Evolutionary conservation across 2,329 filamentous ascomycete genomes (phyloP).

Genomic region (Aspergillus sojae): DNA sequence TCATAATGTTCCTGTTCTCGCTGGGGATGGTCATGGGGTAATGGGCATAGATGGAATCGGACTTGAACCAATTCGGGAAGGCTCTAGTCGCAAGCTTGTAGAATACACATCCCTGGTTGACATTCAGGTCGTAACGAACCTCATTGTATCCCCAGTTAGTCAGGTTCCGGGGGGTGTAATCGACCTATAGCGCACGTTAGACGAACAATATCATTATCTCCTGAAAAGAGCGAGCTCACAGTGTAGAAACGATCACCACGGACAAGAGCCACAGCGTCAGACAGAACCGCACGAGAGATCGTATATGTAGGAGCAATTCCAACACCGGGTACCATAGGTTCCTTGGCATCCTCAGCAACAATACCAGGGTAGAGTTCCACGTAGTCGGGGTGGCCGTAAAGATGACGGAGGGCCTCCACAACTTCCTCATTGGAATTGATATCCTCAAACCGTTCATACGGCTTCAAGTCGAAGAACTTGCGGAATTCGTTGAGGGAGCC

Average conservation of each 20-base stretch:
- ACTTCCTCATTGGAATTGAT: conserved; percentile 78
- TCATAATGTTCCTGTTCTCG: conserved; percentile 73
- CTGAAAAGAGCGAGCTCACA: conserved; percentile 14
- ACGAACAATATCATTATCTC: conserved; percentile 23
- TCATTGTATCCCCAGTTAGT: conserved; percentile 86
- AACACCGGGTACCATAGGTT: conserved; percentile 72
- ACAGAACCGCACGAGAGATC: conserved; percentile 74
- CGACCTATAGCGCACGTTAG: conserved; percentile 42
- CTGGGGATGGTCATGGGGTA: conserved; percentile 71
- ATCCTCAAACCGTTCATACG: conserved; percentile 76
- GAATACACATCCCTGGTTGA: conserved; percentile 81
- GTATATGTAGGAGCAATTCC: conserved; percentile 77
- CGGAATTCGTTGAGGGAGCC: conserved; percentile 83
- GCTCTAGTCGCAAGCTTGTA: conserved; percentile 81
- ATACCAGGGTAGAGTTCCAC: conserved; percentile 81
- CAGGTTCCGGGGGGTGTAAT: conserved; percentile 72
- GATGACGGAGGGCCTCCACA: conserved; percentile 63
- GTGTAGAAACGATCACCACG: conserved; percentile 80
- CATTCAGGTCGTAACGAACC: conserved; percentile 68
- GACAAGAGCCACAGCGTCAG: conserved; percentile 77
- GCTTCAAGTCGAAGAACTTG: conserved; percentile 76
- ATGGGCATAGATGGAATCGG: conserved; percentile 79
- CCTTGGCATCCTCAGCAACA: conserved; percentile 74
- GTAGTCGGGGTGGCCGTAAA: conserved; percentile 73
- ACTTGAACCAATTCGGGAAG: conserved; percentile 77